Evolutionary conservation across 768 basidiomycete species (phyloP).

Genomic region (Kwoniella botswanensis): DNA sequence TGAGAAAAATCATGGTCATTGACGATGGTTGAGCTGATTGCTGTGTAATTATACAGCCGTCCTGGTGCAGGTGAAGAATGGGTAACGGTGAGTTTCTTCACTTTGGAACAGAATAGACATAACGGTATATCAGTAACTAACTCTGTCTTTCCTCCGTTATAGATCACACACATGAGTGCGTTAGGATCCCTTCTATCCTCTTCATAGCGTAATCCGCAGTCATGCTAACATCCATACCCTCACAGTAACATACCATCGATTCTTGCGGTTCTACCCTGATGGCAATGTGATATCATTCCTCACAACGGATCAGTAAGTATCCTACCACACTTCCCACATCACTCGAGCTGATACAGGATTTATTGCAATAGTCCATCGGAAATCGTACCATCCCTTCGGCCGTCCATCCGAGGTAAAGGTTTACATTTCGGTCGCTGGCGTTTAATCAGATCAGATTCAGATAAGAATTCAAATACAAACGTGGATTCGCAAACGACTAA

Average conservation of each 20-base stretch:
- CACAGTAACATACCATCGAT: slow-evolving; percentile 83
- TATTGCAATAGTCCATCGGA: slow-evolving; percentile 57
- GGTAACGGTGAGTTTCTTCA: slow-evolving; percentile 70
- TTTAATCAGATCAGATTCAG: slow-evolving; percentile 40
- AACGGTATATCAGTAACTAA: background rate
- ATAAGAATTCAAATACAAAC: slow-evolving; percentile 8
- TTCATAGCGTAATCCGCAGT: background rate
- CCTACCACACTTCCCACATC: background rate
- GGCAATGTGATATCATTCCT: slow-evolving; percentile 85
- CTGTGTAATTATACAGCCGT: slow-evolving; percentile 61
- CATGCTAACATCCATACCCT: background rate
- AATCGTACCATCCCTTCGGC: slow-evolving; percentile 76
- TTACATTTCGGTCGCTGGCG: slow-evolving; percentile 53
- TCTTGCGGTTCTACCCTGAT: slow-evolving; percentile 87
- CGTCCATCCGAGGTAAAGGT: slow-evolving; percentile 69
- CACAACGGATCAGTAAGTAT: slow-evolving; percentile 67
- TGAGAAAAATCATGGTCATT: background rate
- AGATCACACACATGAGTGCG: slow-evolving; percentile 75
- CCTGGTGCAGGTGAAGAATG: slow-evolving; percentile 80
- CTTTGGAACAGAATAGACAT: background rate
- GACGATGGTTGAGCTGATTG: background rate
- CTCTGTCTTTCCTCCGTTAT: slow-evolving; percentile 2
- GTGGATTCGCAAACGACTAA: background rate
- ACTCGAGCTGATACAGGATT: background rate
- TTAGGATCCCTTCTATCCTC: too few relatives aligned